Evolutionary conservation across 805 yeast genomes (phyloP).

Genomic region (Starmerella tilneyi): DNA sequence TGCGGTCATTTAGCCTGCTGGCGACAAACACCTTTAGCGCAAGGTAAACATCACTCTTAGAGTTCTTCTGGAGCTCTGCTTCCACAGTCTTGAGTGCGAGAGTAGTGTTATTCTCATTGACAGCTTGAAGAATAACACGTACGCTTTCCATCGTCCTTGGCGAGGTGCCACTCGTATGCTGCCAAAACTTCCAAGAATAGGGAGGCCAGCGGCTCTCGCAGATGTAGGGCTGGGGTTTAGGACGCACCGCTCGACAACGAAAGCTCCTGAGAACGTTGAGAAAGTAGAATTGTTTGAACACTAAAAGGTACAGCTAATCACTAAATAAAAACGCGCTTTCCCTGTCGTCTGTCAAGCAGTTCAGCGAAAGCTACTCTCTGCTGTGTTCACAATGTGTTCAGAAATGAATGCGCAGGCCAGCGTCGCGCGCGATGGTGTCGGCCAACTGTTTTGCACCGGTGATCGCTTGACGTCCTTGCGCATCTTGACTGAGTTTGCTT

Average conservation of each 20-base stretch:
- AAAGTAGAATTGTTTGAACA: too few species aligned
- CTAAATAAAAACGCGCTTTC: too few species aligned
- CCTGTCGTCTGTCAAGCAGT: too few species aligned
- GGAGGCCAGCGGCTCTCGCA: too few species aligned
- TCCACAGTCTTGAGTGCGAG: slow-evolving; percentile 43
- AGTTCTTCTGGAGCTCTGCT: slow-evolving; percentile 43
- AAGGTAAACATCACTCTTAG: slow-evolving; percentile 45
- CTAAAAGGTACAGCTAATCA: too few species aligned
- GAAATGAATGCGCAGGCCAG: slow-evolving; percentile 8
- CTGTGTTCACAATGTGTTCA: background rate
- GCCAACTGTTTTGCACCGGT: slow-evolving; percentile 3
- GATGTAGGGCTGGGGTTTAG: too few species aligned
- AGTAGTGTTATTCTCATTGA: slow-evolving; percentile 44
- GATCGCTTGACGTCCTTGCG: slow-evolving; percentile 16
- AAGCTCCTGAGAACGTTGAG: too few species aligned
- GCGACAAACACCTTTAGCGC: slow-evolving; percentile 19
- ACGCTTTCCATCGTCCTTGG: slow-evolving; percentile 16
- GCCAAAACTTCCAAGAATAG: too few species aligned
- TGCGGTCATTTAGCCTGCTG: slow-evolving; percentile 11
- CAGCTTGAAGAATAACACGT: slow-evolving; percentile 31
- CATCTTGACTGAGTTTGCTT: slow-evolving; percentile 1
- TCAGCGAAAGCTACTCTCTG: too few species aligned
- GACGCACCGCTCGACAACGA: too few species aligned
- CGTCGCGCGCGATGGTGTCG: slow-evolving; percentile 12
- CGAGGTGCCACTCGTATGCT: too few species aligned